Base-by-base conservation (phyloP, 1,139 yeast genomes). In the Suzukiozyma palmioleophila region DNA sequence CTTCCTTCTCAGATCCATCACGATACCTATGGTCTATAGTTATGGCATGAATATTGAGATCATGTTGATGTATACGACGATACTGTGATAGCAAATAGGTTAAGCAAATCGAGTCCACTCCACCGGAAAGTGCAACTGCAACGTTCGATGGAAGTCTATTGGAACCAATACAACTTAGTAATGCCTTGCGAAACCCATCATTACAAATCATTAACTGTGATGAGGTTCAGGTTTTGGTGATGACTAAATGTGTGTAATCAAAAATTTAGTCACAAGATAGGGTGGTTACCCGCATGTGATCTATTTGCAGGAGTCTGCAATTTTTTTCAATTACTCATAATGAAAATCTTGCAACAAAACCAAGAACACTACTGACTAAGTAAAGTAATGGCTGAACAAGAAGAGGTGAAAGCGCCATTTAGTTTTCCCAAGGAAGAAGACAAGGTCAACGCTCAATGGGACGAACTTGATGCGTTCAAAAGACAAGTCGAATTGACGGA, bases 351-450 rank as follows among this genome's bases (percentile, higher is more conserved):
- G 29, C 33, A 30, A 30, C 33, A 26, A n/a, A 13, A 5, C 10
- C 8, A 16, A 12, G 7, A 8, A 11, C 12, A n/a, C 14, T 25
- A 22, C 12, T 33, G 12, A 25, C 2, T 33, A 33, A 7, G 14
- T 12, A 33, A n/a, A 8, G 14, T 16, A 37, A 66, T 65, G 72
- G 50, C 66, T 43, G 69, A 64, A 51, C 56, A 59, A 41, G 59
- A 57, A 44, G 44, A 50, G 33, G 44, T 43, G 12, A 49, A 45
- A 40, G 59, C 54, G 39, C 70, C 73, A 47, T 70, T 69, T 53
- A 75, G 83, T 55, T 92, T 92, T 69, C 88, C 97, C 39, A 75
- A 69, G 51, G 97, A 89, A 57, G 99, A 92, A 68, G 94, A 85
- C 55, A 79, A 81, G 51, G 79, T 90, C 50, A 74, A 83, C 45